Conservation (phyloP, 371 early-diverging fungal genomes). For the Lichtheimia corymbifera region DNA sequence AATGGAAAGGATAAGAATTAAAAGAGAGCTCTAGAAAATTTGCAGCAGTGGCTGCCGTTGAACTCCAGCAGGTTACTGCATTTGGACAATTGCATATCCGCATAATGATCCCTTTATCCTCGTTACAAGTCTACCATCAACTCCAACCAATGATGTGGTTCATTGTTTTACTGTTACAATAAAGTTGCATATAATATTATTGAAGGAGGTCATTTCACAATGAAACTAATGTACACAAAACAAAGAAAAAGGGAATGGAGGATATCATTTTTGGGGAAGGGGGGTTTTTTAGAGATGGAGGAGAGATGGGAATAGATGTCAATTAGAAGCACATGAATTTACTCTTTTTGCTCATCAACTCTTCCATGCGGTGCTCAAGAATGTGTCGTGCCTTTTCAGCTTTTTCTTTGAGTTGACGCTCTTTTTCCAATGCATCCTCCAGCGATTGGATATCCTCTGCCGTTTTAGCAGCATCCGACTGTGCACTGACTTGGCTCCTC, state of each 20-base stretch:
- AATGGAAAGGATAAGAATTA: no score
- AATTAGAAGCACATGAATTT: conserved; percentile 56
- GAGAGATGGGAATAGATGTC: not conserved
- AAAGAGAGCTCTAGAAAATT: no score
- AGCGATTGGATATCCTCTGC: conserved; percentile 18
- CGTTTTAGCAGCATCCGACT: not conserved
- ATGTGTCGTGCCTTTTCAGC: conserved; percentile 53
- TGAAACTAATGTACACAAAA: not conserved
- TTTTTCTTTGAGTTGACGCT: conserved; percentile 42
- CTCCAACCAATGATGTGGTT: no score
- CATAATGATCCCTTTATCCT: no score
- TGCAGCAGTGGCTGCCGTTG: no score
- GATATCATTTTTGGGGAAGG: not conserved
- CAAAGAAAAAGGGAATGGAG: not conserved
- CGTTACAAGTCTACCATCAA: no score
- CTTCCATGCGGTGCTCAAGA: conserved; percentile 50
- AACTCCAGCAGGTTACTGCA: no score
- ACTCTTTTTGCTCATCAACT: conserved; percentile 50
- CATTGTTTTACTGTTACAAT: no score
- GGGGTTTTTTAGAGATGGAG: not conserved
- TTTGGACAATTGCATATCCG: no score
- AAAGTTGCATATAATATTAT: no score
- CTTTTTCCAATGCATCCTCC: conserved; percentile 32
- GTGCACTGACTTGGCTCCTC: conserved; percentile 37
- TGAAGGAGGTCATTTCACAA: no score